Evolutionary conservation across 192 early-diverging fungal species (phyloP).

Genomic region (Cladochytrium replicatum): DNA sequence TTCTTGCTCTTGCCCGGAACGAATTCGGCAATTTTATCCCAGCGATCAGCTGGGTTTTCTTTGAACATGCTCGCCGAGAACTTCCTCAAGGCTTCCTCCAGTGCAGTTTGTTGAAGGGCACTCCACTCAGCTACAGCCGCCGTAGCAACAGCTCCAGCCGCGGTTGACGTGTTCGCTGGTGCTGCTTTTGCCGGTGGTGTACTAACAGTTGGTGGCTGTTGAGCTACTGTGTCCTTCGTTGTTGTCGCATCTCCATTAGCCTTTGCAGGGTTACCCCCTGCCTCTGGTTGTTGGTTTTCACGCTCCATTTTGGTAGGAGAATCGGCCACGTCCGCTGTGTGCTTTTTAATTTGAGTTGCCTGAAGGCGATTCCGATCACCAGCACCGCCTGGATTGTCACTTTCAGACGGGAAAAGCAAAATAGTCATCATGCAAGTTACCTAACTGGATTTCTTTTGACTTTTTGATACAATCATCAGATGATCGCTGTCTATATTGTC

Average conservation of each 20-base stretch:
- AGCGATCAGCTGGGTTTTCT: conserved; percentile 30
- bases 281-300: conserved; percentile 20
- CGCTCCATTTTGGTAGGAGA: conserved; percentile 18
- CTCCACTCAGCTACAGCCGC: conserved; percentile 28
- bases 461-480: conserved; percentile 65
- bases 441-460: conserved; percentile 59
- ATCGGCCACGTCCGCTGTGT: conserved; percentile 11
- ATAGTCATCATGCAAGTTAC: conserved; percentile 9
- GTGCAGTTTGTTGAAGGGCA: conserved; percentile 29
- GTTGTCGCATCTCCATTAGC: conserved; percentile 14
- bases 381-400: conserved; percentile 6
- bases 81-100: conserved; percentile 35
- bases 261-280: too few relatives aligned
- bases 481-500: conserved; percentile 22
- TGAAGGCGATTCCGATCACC: conserved; percentile 27
- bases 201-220: too few relatives aligned
- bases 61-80: conserved; percentile 31
- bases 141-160: conserved; percentile 14
- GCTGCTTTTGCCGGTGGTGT: conserved; percentile 4
- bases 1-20: conserved; percentile 34
- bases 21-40: conserved; percentile 39
- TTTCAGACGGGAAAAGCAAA: background rate
- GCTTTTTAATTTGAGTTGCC: too few relatives aligned
- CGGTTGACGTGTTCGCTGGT: conserved; percentile 3
- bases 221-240: conserved; percentile 8